Base-by-base conservation (phyloP, 768 basidiomycete genomes). In the Leccinellum albellum region DNA sequence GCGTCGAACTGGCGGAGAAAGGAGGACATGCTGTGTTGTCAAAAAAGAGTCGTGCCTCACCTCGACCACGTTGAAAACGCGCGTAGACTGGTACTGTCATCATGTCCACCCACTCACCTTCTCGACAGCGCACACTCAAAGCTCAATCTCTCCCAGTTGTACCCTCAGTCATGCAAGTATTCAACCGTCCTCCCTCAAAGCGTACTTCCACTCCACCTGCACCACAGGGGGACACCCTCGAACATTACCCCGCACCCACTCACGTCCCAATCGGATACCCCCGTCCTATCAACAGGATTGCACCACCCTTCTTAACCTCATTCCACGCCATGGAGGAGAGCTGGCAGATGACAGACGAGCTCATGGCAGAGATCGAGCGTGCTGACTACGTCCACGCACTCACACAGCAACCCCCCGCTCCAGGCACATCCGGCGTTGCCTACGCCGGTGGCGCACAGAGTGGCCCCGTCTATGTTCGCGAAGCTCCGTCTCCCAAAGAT, bases 361-460 rank as follows among this genome's bases (percentile, higher is more conserved):
- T 88, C 28, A 74, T 88, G 70, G 84, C 83, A 31, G 85, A 88
- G 60, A 86, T 88, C 59, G 88, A 89, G 65, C 80, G 82, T 44
- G 84, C 83, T n/a, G 85, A 88, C 69, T 71, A 82, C 59, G 82
- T 85, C 54, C 84, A 84, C 65, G 70, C 79, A 10, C 80, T 82
- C 65, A 75, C 74, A 37, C 78, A 79, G 61, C 73, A 72, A n/a
- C 65, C 73, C 52, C 62, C 75, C 47, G 64, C 72, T 64, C 64
- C 68, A 65, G 61, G 72, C 60, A 73, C 73, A 54, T 70, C 76
- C 54, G 74, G 80, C 74, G 61, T 79, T 5, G 78, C 78, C 6
- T 79, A 79, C 64, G 78, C 78, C 45, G 78, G 78, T 53, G 78
- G 78, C 60, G 77, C 78, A 35, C 73, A 74, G 55, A 76, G 74